Conservation (phyloP, 257 asterid genomes). For the Solanum pimpinellifolium region DNA sequence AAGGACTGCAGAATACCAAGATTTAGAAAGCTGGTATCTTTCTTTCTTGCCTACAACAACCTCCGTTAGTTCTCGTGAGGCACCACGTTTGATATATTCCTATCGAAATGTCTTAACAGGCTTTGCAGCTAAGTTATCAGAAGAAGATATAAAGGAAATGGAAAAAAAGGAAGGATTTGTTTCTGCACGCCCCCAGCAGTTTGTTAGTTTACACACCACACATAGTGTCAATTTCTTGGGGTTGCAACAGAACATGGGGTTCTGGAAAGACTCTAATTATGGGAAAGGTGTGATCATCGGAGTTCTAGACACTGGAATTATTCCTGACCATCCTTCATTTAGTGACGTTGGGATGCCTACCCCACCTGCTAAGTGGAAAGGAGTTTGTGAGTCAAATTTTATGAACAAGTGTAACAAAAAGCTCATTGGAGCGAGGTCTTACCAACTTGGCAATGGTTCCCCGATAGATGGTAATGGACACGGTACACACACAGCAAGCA, state of each 20-base stretch:
- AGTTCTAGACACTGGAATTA: conserved; percentile 15
- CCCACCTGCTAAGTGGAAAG: conserved; percentile 32
- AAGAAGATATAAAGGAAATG: conserved; percentile 4
- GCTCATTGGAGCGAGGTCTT: conserved; percentile 34
- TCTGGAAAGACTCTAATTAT: conserved; percentile 7
- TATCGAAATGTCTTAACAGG: conserved; percentile 13
- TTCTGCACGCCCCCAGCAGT: neutral
- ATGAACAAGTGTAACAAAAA: conserved; percentile 24
- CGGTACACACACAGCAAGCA: conserved; percentile 41
- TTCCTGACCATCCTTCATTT: conserved; percentile 5
- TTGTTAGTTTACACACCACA: neutral
- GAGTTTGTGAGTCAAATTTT: conserved; percentile 19
- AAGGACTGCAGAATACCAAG: neutral
- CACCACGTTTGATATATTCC: conserved; percentile 9
- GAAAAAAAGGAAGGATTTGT: conserved; percentile 8
- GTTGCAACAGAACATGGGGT: neutral
- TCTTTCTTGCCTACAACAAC: conserved; percentile 12
- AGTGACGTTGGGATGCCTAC: neutral
- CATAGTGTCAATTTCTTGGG: conserved; percentile 7
- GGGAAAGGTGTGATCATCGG: conserved; percentile 22
- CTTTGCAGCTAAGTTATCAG: conserved; percentile 15
- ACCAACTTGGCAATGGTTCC: neutral
- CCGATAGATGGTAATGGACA: conserved; percentile 28
- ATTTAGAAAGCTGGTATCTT: conserved; percentile 6
- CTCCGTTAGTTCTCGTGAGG: neutral